Evolutionary conservation across 2,329 filamentous ascomycete genomes (phyloP), one percentile per base, ranked within the genome.

Genomic region (Trichoderma sp.): DNA sequence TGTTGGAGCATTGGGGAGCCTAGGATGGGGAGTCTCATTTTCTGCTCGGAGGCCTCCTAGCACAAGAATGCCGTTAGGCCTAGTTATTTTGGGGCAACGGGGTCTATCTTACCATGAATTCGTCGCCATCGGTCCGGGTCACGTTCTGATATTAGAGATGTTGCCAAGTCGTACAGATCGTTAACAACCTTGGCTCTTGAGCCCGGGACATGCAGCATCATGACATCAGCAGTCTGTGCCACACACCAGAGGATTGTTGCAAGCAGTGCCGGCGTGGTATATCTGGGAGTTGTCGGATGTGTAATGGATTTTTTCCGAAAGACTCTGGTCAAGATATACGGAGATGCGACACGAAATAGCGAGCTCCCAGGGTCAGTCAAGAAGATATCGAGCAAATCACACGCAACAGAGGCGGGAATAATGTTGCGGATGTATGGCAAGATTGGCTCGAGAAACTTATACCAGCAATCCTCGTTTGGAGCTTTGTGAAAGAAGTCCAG

Each of bases 221-320:
- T 78, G 58, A 81, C 80, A 59, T 84, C 81, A 1, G 82, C 81
- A 12, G 81, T 84, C 67, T 84, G 81, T 0, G 81, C 80, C 10
- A 80, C 79, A 53, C 79, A 81, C 79, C 82, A 85, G 0, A 85
- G 75, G 67, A 85, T 84, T 1, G 81, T 81, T 0, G 80, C 78
- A 6, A 85, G 73, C 5, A 85, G 73, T 1, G 83, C 81, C 1
- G 82, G 80, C 0, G 81, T 80, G 0, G 78, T 80, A 10, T 72
- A 74, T 27, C 83, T 77, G 2, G 82, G 81, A 19, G 77, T 77
- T 0, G 76, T 75, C 2, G 78, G 74, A 50, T 81, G 77, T 0
- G 82, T 73, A 5, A 84, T 75, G 0, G 82, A 83, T 64, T 77
- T 77, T 68, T 79, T 82, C 19, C 82, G 78, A 53, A 84, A 80